Conservation (phyloP, 2,329 filamentous ascomycete genomes). For the Sporothrix pseudoabietina region DNA sequence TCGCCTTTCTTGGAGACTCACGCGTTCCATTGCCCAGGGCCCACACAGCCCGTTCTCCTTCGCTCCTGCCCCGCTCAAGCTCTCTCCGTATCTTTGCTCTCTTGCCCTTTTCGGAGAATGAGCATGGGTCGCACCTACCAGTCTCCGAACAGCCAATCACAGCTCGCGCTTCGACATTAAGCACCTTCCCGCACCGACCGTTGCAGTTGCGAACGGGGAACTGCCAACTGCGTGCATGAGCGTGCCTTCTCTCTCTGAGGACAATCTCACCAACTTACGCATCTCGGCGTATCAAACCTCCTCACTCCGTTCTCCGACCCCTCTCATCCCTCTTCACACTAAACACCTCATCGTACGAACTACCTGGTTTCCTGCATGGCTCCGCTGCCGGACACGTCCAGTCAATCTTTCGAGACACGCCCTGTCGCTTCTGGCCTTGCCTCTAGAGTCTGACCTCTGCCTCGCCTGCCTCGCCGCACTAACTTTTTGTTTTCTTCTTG, state of each 20-base stretch:
- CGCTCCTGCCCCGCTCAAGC: conserved; percentile 5
- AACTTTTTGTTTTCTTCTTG: not conserved
- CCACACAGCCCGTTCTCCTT: not conserved
- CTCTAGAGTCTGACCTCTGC: not conserved
- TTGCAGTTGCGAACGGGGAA: not conserved
- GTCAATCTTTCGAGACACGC: not conserved
- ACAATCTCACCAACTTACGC: conserved; percentile 24
- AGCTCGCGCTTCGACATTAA: conserved; percentile 20
- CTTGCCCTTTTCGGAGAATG: not conserved
- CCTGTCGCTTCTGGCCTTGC: not conserved
- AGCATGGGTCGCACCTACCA: conserved; percentile 5
- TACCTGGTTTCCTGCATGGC: conserved; percentile 10
- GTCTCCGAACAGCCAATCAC: conserved; percentile 18
- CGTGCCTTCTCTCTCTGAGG: not conserved
- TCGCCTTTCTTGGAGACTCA: not conserved
- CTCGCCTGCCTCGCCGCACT: not conserved
- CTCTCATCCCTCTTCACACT: not conserved
- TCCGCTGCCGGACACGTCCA: not conserved
- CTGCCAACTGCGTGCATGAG: not conserved
- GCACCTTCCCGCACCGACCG: not conserved
- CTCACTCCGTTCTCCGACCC: not conserved
- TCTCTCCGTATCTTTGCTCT: conserved; percentile 1
- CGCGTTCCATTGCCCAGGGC: not conserved
- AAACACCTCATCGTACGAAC: not conserved
- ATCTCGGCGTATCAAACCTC: conserved; percentile 24